Conservation (phyloP, 345 rosid genomes). For the Garcia nutans region DNA sequence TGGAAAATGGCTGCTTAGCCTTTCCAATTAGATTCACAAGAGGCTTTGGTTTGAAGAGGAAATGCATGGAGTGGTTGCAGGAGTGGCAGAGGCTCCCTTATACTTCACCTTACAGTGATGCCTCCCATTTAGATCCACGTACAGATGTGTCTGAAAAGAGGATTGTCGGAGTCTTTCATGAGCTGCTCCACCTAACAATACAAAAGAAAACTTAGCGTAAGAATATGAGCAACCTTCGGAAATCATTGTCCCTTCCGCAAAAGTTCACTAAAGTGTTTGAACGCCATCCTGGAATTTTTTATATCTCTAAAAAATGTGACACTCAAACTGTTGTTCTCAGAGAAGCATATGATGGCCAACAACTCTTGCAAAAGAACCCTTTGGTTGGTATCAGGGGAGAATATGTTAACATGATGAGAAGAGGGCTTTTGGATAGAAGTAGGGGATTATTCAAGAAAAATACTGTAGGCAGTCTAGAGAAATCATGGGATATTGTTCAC, state of each 20-base stretch:
- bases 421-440: constrained; percentile 67
- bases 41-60: constrained; percentile 79
- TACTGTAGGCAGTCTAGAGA: constrained; percentile 6
- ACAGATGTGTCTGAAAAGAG: constrained; percentile 86
- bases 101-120: constrained; percentile 62
- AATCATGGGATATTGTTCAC: constrained; percentile 2
- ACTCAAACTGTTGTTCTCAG: constrained; percentile 77
- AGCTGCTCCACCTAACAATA: constrained; percentile 75
- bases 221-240: constrained; percentile 74
- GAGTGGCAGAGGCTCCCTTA: constrained; percentile 86
- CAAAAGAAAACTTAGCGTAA: constrained; percentile 70
- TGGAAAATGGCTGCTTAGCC: constrained; percentile 34
- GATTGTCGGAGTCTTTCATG: constrained; percentile 80
- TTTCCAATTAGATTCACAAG: constrained; percentile 75
- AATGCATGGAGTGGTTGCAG: constrained; percentile 71
- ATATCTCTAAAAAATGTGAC: constrained; percentile 59
- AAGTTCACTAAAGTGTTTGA: constrained; percentile 87
- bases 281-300: constrained; percentile 84
- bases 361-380: constrained; percentile 57
- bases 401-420: constrained; percentile 48
- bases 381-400: constrained; percentile 49
- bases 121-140: constrained; percentile 79
- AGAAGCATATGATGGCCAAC: constrained; percentile 60
- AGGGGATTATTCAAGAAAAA: constrained; percentile 48
- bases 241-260: constrained; percentile 63